Evolutionary conservation across 495 filamentous ascomycete genomes (phyloP).

Genomic region (Podospora australis): DNA sequence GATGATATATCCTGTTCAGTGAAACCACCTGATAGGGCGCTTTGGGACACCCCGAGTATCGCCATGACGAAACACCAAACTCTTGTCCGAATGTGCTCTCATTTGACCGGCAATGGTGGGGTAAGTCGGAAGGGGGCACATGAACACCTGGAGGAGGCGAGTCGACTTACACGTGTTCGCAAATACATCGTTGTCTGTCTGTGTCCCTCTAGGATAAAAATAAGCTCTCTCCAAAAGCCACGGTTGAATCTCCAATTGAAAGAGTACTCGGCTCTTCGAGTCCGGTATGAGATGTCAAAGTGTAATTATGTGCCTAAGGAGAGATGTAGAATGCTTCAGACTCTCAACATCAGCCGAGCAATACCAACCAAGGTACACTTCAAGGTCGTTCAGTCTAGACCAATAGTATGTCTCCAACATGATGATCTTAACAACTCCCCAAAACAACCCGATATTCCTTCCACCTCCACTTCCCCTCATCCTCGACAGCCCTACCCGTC

Average conservation of each 20-base stretch:
- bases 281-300: too few species aligned
- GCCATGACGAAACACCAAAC: too few species aligned
- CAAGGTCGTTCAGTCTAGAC: not conserved
- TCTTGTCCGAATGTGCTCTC: too few species aligned
- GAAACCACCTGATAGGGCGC: not conserved
- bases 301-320: not conserved
- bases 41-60: not conserved
- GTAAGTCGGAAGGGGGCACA: too few species aligned
- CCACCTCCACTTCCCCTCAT: not conserved
- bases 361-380: not conserved
- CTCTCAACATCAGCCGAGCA: not conserved
- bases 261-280: too few species aligned
- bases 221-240: too few species aligned
- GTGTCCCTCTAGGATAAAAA: too few species aligned
- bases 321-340: not conserved
- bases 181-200: too few species aligned
- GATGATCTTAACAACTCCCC: not conserved
- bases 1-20: not conserved
- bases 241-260: too few species aligned
- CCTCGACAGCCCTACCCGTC: slow-evolving; percentile 7
- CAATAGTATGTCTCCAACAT: not conserved
- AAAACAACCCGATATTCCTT: not conserved
- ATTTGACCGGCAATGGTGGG: too few species aligned
- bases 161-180: too few species aligned
- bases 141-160: too few species aligned